phyloP scores from a whole-genome alignment of 1,284 basidiomycete genomes.

The Thecaphora thlaspeos region DNA sequence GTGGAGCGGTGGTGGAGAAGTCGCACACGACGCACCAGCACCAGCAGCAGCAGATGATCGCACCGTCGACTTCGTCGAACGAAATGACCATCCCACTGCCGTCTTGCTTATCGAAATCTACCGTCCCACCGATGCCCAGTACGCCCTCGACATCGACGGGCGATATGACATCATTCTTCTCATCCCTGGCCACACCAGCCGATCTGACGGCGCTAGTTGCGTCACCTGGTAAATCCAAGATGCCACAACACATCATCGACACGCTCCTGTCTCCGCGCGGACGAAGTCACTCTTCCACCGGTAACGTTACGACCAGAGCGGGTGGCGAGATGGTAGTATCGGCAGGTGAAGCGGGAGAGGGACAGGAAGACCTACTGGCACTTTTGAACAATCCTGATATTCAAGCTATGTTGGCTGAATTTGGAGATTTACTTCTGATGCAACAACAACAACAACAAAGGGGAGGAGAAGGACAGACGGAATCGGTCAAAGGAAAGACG shows the following conservation, averaged over 20 bases:
- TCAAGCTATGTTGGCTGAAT: constrained; percentile 28
- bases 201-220: constrained; percentile 17
- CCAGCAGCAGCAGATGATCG: neutral
- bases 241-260: constrained; percentile 22
- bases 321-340: too few species aligned
- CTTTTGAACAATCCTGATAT: constrained; percentile 33
- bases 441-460: too few species aligned
- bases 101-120: neutral
- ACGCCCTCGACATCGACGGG: too few species aligned
- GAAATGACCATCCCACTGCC: neutral
- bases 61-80: neutral
- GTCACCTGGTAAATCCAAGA: constrained; percentile 13
- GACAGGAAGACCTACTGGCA: constrained; percentile 3
- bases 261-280: constrained; percentile 8
- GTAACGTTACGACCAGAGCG: too few species aligned
- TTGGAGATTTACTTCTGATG: constrained; percentile 3
- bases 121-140: too few species aligned
- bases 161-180: too few species aligned
- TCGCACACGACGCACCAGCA: neutral
- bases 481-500: too few species aligned
- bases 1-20: neutral
- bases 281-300: too few species aligned
- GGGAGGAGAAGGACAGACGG: too few species aligned
- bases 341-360: too few species aligned
- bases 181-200: constrained; percentile 5